These are phyloP conservation scores for Prunus yedoensis DNA, from an alignment of 331 rosid genomes.

Conservation along the genomic window DNA sequence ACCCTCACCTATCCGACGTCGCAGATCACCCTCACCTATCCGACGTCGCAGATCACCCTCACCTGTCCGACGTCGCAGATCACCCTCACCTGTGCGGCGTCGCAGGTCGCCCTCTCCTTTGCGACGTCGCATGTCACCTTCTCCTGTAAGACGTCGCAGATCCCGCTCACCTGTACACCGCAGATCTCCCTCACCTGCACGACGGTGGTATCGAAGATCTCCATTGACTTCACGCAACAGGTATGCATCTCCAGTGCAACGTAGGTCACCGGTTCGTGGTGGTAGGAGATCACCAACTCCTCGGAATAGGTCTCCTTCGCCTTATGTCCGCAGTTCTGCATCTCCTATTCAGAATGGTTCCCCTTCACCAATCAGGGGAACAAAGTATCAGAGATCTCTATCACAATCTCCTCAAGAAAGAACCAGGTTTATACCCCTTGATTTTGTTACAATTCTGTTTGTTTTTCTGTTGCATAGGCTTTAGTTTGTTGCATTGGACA, in stretches of 20 bases:
- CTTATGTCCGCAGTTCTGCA: slow-evolving; percentile 45
- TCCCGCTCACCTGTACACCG: slow-evolving; percentile 31
- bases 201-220: slow-evolving; percentile 29
- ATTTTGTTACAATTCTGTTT: slow-evolving; percentile 4
- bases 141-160: slow-evolving; percentile 10
- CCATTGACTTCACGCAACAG: slow-evolving; percentile 29
- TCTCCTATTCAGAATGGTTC: slow-evolving; percentile 44
- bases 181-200: slow-evolving; percentile 33
- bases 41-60: slow-evolving; percentile 34
- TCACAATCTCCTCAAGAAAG: slow-evolving; percentile 46
- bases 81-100: slow-evolving; percentile 25
- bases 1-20: slow-evolving; percentile 42
- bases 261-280: slow-evolving; percentile 41
- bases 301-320: slow-evolving; percentile 48
- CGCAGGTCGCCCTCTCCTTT: slow-evolving; percentile 30
- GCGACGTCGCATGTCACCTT: slow-evolving; percentile 23
- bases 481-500: neutral
- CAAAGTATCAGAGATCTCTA: slow-evolving; percentile 43
- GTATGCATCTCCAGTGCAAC: slow-evolving; percentile 47
- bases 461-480: neutral
- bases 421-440: slow-evolving; percentile 37
- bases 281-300: slow-evolving; percentile 41
- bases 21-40: slow-evolving; percentile 21
- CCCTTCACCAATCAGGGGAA: slow-evolving; percentile 44
- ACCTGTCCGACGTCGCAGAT: slow-evolving; percentile 19